phyloP scores from a whole-genome alignment of 306 rosid genomes.

The Ziziphus jujuba region DNA sequence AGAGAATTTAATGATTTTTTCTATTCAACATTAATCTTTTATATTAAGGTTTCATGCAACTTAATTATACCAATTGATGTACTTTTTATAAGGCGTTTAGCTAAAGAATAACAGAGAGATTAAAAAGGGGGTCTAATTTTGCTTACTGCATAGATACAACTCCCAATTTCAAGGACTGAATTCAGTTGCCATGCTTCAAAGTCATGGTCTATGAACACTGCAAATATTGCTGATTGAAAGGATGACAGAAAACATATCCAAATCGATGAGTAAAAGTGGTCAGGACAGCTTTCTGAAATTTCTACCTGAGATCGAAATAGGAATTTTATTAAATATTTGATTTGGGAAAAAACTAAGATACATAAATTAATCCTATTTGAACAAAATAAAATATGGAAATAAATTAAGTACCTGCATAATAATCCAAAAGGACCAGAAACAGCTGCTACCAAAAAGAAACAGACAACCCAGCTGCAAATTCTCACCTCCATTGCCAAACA shows the following conservation, averaged over 20 bases:
- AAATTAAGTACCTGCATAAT: conserved; percentile 54
- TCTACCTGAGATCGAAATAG: conserved; percentile 46
- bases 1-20: neutral
- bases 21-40: neutral
- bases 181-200: conserved; percentile 43
- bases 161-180: conserved; percentile 45
- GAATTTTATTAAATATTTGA: neutral
- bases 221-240: conserved; percentile 40
- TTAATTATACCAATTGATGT: no score
- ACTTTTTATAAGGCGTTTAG: neutral
- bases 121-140: neutral
- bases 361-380: no score
- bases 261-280: conserved; percentile 52
- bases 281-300: conserved; percentile 55
- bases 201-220: conserved; percentile 41
- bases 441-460: conserved; percentile 44
- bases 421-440: conserved; percentile 58
- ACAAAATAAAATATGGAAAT: neutral
- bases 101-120: neutral
- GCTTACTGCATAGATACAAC: conserved; percentile 71
- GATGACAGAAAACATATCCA: conserved; percentile 65
- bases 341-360: no score
- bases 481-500: conserved; percentile 28
- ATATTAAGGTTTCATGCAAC: no score
- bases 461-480: conserved; percentile 51